Percentiles rank a stretch among this genome's conserved stretches.
Evolutionary conservation across 75 land plant genomes (phyloP).

Genomic region (Adiantum capillusveneris): DNA sequence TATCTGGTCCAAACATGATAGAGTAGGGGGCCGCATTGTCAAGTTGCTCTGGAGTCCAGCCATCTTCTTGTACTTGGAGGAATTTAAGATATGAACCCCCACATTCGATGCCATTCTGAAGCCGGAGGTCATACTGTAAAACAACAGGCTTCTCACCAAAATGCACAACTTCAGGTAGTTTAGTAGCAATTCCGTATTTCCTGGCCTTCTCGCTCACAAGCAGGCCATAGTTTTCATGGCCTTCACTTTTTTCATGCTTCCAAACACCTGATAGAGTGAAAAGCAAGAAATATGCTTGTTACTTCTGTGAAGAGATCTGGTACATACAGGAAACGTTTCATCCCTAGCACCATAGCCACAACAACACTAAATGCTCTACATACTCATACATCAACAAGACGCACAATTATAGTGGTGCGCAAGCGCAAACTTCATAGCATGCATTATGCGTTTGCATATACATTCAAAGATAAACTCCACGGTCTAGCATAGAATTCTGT

Average conservation of each 20-base stretch:
- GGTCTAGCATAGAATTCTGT: too few species aligned
- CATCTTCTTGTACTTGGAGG: constrained; percentile 72
- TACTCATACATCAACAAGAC: too few species aligned
- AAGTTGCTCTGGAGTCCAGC: constrained; percentile 64
- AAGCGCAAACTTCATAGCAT: too few species aligned
- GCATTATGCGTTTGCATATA: too few species aligned
- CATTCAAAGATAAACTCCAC: too few species aligned
- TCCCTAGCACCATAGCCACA: too few species aligned
- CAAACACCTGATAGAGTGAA: constrained; percentile 54
- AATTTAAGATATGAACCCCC: constrained; percentile 92
- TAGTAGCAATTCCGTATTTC: constrained; percentile 85
- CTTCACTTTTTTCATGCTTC: constrained; percentile 92
- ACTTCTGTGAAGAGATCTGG: too few species aligned
- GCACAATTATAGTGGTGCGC: too few species aligned
- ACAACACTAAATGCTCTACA: too few species aligned
- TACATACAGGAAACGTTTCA: too few species aligned
- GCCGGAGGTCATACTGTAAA: constrained; percentile 73
- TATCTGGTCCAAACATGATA: constrained; percentile 98
- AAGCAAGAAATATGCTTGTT: neutral
- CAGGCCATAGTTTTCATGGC: constrained; percentile 94
- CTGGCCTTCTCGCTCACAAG: constrained; percentile 85
- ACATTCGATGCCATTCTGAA: constrained; percentile 93
- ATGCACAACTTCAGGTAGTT: constrained; percentile 43
- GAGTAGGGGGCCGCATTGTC: constrained; percentile 84
- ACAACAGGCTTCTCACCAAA: constrained; percentile 57